Evolutionary conservation across 1,284 basidiomycete genomes (phyloP).

Genomic region (Pseudozyma sp.): DNA sequence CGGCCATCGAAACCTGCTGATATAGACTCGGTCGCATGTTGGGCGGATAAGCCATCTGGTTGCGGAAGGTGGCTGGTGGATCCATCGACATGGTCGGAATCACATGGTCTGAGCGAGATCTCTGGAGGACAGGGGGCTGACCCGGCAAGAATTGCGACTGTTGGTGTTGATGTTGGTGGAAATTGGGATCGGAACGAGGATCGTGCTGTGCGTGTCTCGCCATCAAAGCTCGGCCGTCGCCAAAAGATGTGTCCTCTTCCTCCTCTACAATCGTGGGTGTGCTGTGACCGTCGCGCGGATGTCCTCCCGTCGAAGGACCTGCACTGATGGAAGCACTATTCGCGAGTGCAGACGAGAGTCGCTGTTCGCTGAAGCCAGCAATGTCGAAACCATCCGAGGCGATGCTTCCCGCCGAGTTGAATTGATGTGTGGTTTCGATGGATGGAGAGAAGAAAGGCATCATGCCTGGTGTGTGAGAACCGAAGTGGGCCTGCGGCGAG

Average conservation of each 20-base stretch:
- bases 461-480: slow-evolving; percentile 24
- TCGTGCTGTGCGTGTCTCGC: slow-evolving; percentile 18
- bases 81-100: slow-evolving; percentile 24
- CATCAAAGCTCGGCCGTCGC: slow-evolving; percentile 12
- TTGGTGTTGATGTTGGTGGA: slow-evolving; percentile 15
- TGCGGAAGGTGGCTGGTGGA: slow-evolving; percentile 25
- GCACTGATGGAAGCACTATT: slow-evolving; percentile 48
- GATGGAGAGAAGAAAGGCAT: slow-evolving; percentile 46
- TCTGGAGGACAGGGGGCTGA: slow-evolving; percentile 26
- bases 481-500: slow-evolving; percentile 47
- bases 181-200: slow-evolving; percentile 18
- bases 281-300: slow-evolving; percentile 48
- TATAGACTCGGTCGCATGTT: slow-evolving; percentile 54
- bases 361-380: slow-evolving; percentile 53
- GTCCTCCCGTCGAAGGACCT: slow-evolving; percentile 11
- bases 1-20: slow-evolving; percentile 54
- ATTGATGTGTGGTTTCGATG: slow-evolving; percentile 33
- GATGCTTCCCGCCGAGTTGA: slow-evolving; percentile 19
- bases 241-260: slow-evolving; percentile 43
- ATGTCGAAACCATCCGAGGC: slow-evolving; percentile 39
- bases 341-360: slow-evolving; percentile 57
- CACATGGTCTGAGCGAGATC: slow-evolving; percentile 30
- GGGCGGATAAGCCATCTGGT: slow-evolving; percentile 39
- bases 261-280: slow-evolving; percentile 65
- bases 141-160: slow-evolving; percentile 9